These are phyloP conservation scores for Globisporangium polare DNA, from an alignment of 352 stramenopile genomes.

Conservation along the genomic window DNA sequence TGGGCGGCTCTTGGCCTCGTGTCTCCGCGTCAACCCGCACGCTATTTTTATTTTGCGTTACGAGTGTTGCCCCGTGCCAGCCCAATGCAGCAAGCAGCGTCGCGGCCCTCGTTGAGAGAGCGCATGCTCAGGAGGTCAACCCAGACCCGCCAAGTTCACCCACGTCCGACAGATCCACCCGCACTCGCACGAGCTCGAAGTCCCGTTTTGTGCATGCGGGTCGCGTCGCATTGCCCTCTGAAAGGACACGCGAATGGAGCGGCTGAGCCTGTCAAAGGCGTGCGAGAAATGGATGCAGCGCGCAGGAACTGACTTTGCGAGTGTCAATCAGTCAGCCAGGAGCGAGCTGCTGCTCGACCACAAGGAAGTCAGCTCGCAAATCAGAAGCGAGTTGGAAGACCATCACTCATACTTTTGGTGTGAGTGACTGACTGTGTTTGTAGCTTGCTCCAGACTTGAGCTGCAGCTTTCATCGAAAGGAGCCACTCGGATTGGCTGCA, in stretches of 20 bases:
- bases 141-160: too few relatives aligned
- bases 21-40: too few relatives aligned
- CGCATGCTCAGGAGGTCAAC: too few relatives aligned
- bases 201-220: too few relatives aligned
- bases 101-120: too few relatives aligned
- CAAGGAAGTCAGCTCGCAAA: slow-evolving; percentile 1
- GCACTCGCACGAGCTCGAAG: not conserved
- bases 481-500: not conserved
- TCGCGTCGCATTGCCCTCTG: not conserved
- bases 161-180: too few relatives aligned
- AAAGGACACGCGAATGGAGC: not conserved
- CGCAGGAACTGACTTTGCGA: not conserved
- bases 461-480: not conserved
- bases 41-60: too few relatives aligned
- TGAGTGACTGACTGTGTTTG: slow-evolving; percentile 1
- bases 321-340: not conserved
- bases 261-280: not conserved
- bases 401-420: not conserved
- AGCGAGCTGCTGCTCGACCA: not conserved
- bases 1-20: too few relatives aligned
- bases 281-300: not conserved
- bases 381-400: not conserved
- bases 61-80: too few relatives aligned
- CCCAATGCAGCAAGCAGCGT: too few relatives aligned
- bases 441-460: not conserved